phyloP scores from a whole-genome alignment of 75 land plant species.

The Chamaecyparis obtusa region DNA sequence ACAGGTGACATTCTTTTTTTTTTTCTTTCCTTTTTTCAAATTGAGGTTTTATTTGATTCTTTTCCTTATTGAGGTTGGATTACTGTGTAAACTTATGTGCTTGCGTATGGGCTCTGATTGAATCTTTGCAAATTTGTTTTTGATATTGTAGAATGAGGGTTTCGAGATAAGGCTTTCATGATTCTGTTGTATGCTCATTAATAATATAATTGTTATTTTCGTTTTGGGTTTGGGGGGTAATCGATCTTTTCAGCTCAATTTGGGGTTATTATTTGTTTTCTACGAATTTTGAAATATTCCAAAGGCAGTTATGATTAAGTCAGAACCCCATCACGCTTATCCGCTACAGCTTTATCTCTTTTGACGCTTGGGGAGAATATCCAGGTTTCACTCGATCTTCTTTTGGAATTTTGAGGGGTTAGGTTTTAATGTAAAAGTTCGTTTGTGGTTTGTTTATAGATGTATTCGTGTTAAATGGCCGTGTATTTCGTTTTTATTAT shows the following conservation, averaged over 20 bases:
- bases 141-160: neutral
- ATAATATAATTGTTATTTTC: neutral
- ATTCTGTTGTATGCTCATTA: neutral
- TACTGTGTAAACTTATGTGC: neutral
- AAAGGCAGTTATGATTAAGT: neutral
- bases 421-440: neutral
- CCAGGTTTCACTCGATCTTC: neutral
- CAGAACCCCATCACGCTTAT: neutral
- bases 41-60: neutral
- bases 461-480: neutral
- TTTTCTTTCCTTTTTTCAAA: neutral
- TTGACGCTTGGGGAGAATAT: neutral
- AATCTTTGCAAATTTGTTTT: neutral
- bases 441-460: neutral
- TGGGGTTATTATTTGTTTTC: neutral
- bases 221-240: neutral
- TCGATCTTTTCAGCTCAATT: neutral
- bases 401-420: neutral
- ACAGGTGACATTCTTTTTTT: constrained; percentile 39
- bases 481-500: neutral
- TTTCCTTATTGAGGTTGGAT: neutral
- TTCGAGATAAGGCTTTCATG: neutral
- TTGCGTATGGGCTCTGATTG: neutral
- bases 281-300: neutral
- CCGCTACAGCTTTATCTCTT: neutral